Evolutionary conservation across 2,329 filamentous ascomycete genomes (phyloP).

Genomic region (Phaeosphaeriaceae sp.): DNA sequence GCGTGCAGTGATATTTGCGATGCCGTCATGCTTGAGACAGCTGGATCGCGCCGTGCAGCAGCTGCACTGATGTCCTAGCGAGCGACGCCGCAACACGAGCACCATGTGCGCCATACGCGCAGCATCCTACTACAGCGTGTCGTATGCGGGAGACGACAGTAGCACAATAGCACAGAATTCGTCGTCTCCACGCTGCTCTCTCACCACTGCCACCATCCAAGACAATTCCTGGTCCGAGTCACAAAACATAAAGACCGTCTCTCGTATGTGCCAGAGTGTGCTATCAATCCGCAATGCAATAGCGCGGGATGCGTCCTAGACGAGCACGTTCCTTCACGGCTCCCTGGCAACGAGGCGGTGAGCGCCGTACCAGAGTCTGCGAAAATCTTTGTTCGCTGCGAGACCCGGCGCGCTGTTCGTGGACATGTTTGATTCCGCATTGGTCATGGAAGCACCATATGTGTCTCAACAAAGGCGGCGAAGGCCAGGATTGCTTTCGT

Average conservation of each 20-base stretch:
- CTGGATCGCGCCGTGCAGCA: not conserved
- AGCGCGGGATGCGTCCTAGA: not conserved
- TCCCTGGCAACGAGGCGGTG: slow-evolving; percentile 22
- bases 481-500: not conserved
- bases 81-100: not conserved
- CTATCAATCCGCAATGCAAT: not conserved
- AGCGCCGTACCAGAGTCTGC: slow-evolving; percentile 13
- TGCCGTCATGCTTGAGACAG: not conserved
- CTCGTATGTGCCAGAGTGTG: not conserved
- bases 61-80: not conserved
- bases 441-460: not conserved
- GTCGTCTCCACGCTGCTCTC: too few relatives aligned
- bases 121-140: too few relatives aligned
- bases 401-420: not conserved
- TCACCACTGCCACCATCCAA: too few relatives aligned
- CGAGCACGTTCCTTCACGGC: not conserved
- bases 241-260: not conserved
- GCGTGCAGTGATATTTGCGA: not conserved
- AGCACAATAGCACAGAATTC: too few relatives aligned
- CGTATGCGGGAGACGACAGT: too few relatives aligned
- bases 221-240: too few relatives aligned
- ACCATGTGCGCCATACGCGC: too few relatives aligned
- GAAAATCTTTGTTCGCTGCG: slow-evolving; percentile 6
- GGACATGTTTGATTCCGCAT: not conserved
- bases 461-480: slow-evolving; percentile 3